Conservation (phyloP, 2,329 filamentous ascomycete genomes). For the Fusarium coicis region DNA sequence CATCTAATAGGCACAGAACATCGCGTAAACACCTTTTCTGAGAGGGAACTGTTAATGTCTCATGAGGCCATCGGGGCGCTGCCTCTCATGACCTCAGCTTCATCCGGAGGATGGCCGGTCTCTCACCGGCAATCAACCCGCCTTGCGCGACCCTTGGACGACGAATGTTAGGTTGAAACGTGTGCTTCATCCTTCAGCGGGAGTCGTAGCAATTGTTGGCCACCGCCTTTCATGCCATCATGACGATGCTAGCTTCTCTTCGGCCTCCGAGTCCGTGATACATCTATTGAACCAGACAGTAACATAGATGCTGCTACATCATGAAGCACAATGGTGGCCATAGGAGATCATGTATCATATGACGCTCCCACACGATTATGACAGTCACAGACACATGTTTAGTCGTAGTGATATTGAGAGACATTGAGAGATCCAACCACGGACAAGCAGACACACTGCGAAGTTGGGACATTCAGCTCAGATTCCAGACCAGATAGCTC, state of each 20-base stretch:
- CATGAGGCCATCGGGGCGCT: slow-evolving; percentile 10
- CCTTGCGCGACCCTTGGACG: slow-evolving; percentile 5
- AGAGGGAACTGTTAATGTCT: background rate
- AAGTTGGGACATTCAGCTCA: background rate
- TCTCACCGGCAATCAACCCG: background rate
- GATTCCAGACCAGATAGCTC: slow-evolving; percentile 6
- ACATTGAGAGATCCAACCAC: background rate
- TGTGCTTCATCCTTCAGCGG: slow-evolving; percentile 19
- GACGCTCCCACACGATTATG: slow-evolving; percentile 1
- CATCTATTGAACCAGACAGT: background rate
- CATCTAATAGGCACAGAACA: background rate
- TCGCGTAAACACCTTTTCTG: background rate
- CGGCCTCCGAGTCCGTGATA: background rate
- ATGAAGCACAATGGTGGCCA: background rate
- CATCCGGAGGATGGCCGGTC: slow-evolving; percentile 1
- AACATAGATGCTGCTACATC: background rate
- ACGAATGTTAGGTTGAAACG: slow-evolving; percentile 30
- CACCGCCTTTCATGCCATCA: slow-evolving; percentile 13
- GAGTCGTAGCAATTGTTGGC: background rate
- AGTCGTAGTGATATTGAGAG: background rate
- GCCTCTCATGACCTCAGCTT: background rate
- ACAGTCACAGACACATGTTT: background rate
- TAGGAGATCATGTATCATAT: background rate
- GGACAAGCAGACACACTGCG: background rate
- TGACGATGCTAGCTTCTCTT: slow-evolving; percentile 9